These are phyloP conservation scores for Acarospora socialis DNA, from an alignment of 2,329 filamentous ascomycete genomes.

Conservation along the genomic window DNA sequence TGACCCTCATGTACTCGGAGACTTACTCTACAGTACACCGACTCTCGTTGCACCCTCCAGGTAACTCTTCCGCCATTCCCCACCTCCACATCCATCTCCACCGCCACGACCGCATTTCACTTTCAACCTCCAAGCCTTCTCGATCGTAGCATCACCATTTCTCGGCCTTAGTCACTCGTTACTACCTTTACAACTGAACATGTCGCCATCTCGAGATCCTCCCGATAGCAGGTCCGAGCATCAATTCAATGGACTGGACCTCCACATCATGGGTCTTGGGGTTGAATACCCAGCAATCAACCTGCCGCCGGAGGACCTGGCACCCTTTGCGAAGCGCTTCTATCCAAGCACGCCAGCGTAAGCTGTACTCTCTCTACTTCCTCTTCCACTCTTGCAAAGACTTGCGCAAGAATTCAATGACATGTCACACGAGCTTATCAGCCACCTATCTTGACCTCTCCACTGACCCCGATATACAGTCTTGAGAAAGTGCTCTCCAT, in stretches of 20 bases:
- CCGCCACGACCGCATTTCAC: conserved; percentile 14
- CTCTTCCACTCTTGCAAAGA: no score
- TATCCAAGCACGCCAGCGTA: conserved; percentile 48
- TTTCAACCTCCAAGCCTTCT: conserved; percentile 15
- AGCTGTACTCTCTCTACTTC: conserved; percentile 24
- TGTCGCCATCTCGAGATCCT: conserved; percentile 17
- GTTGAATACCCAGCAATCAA: conserved; percentile 45
- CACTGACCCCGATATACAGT: conserved; percentile 23
- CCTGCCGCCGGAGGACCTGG: conserved; percentile 37
- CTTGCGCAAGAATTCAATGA: no score
- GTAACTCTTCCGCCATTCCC: conserved; percentile 16
- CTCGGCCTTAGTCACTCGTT: no score
- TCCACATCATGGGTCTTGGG: conserved; percentile 46
- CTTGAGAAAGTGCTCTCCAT: conserved; percentile 50
- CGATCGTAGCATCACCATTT: no score
- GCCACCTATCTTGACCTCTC: background rate
- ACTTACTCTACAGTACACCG: no score
- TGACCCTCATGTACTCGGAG: no score
- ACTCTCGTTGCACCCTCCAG: no score
- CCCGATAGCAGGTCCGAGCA: conserved; percentile 12
- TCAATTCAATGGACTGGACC: conserved; percentile 18
- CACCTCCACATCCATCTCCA: conserved; percentile 16
- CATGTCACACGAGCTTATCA: no score
- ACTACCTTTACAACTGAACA: no score
- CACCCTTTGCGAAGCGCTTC: conserved; percentile 40